A percentile compares a stretch with the other conserved stretches of the same genome.
Conservation (phyloP, 768 basidiomycete species). For the Tricholoma hemisulphureum region DNA sequence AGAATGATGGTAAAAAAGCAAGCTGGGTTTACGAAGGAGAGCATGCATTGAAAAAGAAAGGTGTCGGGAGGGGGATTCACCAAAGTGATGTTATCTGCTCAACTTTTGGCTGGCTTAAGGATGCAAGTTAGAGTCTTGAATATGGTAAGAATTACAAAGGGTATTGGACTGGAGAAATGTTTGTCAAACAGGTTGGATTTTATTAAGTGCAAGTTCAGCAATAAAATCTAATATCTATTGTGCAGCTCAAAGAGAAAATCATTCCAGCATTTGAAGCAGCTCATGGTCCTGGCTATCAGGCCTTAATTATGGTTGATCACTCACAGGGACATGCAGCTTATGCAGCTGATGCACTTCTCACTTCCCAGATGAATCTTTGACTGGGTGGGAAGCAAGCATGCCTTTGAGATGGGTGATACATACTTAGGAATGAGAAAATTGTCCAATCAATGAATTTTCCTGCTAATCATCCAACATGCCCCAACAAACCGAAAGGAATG, state of each 20-base stretch:
- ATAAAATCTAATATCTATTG: neutral
- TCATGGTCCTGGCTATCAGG: too few relatives aligned
- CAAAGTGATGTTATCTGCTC: slow-evolving; percentile 36
- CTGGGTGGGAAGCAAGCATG: slow-evolving; percentile 39
- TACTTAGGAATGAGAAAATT: slow-evolving; percentile 19
- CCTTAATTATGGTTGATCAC: slow-evolving; percentile 40
- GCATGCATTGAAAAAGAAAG: slow-evolving; percentile 36
- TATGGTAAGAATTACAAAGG: slow-evolving; percentile 44
- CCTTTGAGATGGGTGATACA: slow-evolving; percentile 32
- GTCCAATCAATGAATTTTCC: slow-evolving; percentile 36
- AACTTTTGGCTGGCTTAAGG: slow-evolving; percentile 27
- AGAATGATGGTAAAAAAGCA: slow-evolving; percentile 30
- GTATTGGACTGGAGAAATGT: slow-evolving; percentile 35
- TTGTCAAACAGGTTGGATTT: slow-evolving; percentile 12
- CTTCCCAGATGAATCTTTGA: slow-evolving; percentile 35
- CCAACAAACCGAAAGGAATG: slow-evolving; percentile 23
- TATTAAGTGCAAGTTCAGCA: too few relatives aligned
- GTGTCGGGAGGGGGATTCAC: slow-evolving; percentile 35
- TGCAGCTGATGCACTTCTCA: slow-evolving; percentile 32
- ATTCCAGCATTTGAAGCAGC: slow-evolving; percentile 31
- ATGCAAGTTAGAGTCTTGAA: slow-evolving; percentile 33
- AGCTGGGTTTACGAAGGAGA: too few relatives aligned
- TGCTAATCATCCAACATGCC: slow-evolving; percentile 27
- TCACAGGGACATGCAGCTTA: slow-evolving; percentile 41
- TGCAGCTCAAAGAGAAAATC: slow-evolving; percentile 25